Conservation (phyloP, 768 basidiomycete genomes). For the Lentinula guzmanii region DNA sequence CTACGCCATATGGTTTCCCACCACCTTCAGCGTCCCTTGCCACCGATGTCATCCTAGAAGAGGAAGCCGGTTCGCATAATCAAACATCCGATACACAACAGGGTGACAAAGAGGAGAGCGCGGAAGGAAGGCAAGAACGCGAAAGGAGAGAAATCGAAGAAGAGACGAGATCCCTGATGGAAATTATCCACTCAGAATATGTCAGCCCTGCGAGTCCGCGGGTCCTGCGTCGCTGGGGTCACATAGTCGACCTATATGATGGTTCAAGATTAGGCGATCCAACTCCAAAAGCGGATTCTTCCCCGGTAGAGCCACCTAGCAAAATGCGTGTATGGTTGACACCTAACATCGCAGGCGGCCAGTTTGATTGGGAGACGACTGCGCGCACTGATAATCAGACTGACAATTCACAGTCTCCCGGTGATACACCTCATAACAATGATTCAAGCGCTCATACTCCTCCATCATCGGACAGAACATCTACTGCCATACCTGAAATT, state of each 20-base stretch:
- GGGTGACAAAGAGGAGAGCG: slow-evolving; percentile 23
- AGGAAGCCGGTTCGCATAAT: neutral
- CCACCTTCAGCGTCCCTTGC: neutral
- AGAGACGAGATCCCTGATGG: slow-evolving; percentile 25
- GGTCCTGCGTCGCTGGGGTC: slow-evolving; percentile 32
- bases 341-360: neutral
- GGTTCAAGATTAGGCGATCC: slow-evolving; percentile 11
- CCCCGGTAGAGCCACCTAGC: neutral
- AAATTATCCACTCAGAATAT: slow-evolving; percentile 34
- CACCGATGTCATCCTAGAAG: neutral
- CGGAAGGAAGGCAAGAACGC: slow-evolving; percentile 12
- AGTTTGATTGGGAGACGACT: neutral
- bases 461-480: neutral
- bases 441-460: neutral
- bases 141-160: slow-evolving; percentile 16
- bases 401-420: neutral
- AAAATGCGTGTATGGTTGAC: slow-evolving; percentile 4
- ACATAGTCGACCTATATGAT: slow-evolving; percentile 24
- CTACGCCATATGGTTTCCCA: neutral
- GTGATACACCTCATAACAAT: neutral
- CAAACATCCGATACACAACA: neutral
- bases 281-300: neutral
- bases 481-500: neutral
- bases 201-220: slow-evolving; percentile 33
- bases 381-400: neutral